Conservation (phyloP, 495 filamentous ascomycete species). For the Pyrenula massariospora region DNA sequence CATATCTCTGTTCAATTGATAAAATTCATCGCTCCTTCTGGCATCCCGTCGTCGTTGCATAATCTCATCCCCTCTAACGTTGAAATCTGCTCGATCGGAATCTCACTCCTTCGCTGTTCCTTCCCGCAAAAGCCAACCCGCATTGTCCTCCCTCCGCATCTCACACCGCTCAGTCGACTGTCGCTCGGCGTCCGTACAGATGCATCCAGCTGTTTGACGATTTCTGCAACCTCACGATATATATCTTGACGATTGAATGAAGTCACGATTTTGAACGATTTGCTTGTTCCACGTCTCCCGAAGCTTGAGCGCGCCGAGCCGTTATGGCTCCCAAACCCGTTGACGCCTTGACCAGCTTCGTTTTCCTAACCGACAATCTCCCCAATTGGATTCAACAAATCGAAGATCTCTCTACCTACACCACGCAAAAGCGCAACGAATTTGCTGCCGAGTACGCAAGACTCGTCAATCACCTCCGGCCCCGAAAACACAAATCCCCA, state of each 20-base stretch:
- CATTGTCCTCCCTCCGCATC: neutral
- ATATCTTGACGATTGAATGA: neutral
- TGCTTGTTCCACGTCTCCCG: neutral
- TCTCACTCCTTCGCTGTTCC: too few species aligned
- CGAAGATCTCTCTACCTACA: constrained; percentile 56
- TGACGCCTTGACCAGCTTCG: constrained; percentile 54
- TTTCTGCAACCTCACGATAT: neutral
- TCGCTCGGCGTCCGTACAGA: neutral
- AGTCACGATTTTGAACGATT: neutral
- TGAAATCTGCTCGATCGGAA: too few species aligned
- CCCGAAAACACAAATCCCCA: constrained; percentile 26
- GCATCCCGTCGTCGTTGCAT: too few species aligned
- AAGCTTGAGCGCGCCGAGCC: neutral
- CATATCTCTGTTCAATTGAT: neutral
- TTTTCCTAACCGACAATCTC: constrained; percentile 41
- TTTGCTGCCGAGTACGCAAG: constrained; percentile 35
- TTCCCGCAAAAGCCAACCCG: too few species aligned
- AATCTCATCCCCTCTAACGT: too few species aligned
- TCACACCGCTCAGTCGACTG: neutral
- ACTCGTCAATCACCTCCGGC: constrained; percentile 8
- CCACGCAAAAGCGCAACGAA: constrained; percentile 57
- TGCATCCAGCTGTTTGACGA: neutral
- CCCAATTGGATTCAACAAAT: constrained; percentile 58
- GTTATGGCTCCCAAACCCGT: constrained; percentile 21
- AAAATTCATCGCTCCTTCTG: neutral